Base-by-base conservation (phyloP, 805 yeast genomes). In the Starmerella khaoyaiensis region DNA sequence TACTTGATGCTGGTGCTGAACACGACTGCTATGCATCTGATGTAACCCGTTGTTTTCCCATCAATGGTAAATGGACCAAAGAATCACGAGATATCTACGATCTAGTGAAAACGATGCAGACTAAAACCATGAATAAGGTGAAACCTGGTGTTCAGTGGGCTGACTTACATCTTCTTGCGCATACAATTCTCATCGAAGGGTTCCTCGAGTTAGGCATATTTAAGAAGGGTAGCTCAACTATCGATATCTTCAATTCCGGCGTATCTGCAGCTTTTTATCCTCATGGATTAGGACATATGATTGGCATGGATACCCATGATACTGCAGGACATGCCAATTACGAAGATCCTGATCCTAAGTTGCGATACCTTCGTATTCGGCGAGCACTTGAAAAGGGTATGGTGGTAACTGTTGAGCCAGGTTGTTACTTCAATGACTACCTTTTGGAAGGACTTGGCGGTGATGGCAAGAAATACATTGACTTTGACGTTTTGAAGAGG, bases 1-100 rank as follows among this genome's bases (percentile, higher is more conserved):
- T 87, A 44, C 76, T 87, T 37, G 98, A 87, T 62, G 96, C 97
- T 7, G 98, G 98, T 39, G 94, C 95, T 2, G 97, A 87, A 60
- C 87, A 96, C 95, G 71, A 72, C 46, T 75, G 82, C 56, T 87
- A 87, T 58, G 86, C 95, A 2, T 68, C 83, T 30, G 98, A 87
- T 56, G 95, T 90, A 29, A 90, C 98, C 12, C 71, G 98, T 55
- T 80, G 93, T 55, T 87, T 84, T 71, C 98, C 98, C 21, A 74
- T 83, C 38, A 70, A 66, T 44, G 98, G 98, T 5, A 74, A 76
- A 37, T 87, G 94, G 84, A 72, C 86, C 7, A 71, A 70, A 45
- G 97, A 90, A 54, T 93, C 87, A 51, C 68, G 80, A 47, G 81
- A 71, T 39, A 76, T 87, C 32, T 87, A 90, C 55, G 72, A 74